A percentile compares a stretch with the other conserved stretches of the same genome.
Conservation (phyloP, 345 rosid genomes). For the Eucalyptus sideroxylon region DNA sequence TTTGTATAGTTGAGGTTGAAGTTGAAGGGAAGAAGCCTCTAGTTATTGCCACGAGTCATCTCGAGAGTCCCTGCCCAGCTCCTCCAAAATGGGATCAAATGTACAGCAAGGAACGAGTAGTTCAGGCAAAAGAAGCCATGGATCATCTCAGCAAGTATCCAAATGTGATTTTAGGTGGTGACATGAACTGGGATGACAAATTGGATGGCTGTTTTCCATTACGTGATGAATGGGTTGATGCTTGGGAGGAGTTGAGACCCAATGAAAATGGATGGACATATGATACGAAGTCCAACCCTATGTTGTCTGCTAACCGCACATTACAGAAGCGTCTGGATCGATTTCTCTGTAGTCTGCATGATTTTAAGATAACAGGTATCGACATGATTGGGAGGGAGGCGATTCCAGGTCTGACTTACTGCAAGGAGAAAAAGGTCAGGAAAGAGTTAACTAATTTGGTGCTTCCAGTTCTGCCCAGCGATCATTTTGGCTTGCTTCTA, state of each 20-base stretch:
- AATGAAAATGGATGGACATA: constrained; percentile 80
- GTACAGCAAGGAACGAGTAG: constrained; percentile 86
- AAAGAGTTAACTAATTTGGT: constrained; percentile 41
- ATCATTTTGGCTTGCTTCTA: constrained; percentile 87
- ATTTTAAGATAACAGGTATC: constrained; percentile 43
- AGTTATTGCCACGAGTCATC: constrained; percentile 89
- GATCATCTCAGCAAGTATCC: constrained; percentile 30
- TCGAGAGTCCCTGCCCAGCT: constrained; percentile 86
- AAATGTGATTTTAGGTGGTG: constrained; percentile 81
- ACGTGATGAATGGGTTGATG: constrained; percentile 66
- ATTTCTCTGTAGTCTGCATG: constrained; percentile 49
- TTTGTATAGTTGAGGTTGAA: constrained; percentile 62
- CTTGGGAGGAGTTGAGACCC: constrained; percentile 63
- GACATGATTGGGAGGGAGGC: constrained; percentile 90
- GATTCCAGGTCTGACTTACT: constrained; percentile 53
- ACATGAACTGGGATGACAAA: constrained; percentile 96
- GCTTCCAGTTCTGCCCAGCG: constrained; percentile 94
- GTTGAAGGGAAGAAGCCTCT: constrained; percentile 36
- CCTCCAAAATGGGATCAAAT: constrained; percentile 98
- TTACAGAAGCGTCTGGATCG: constrained; percentile 74
- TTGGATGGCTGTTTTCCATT: constrained; percentile 74
- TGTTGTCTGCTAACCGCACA: constrained; percentile 73
- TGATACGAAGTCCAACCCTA: constrained; percentile 79
- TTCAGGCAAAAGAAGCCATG: constrained; percentile 62
- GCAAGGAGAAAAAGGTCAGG: constrained; percentile 74